Evolutionary conservation across 1,139 yeast species (phyloP).

Genomic region (Suhomyces atakaporum): DNA sequence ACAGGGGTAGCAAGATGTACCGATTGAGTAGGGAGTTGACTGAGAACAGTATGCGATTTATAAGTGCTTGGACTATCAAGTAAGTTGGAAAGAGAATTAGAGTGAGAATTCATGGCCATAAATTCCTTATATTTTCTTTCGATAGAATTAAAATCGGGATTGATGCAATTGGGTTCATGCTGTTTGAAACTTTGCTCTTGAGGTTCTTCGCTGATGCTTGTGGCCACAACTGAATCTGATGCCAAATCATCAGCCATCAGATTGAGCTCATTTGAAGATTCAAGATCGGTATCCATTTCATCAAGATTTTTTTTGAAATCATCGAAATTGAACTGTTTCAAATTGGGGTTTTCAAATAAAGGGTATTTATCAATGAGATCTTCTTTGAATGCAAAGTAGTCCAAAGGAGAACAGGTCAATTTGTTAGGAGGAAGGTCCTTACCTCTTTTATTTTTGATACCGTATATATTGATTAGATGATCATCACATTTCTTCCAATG

Average conservation of each 20-base stretch:
- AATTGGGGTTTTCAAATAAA: slow-evolving; percentile 38
- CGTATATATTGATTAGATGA: slow-evolving; percentile 47
- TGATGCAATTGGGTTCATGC: no score
- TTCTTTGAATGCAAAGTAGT: slow-evolving; percentile 75
- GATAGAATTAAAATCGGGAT: slow-evolving; percentile 16
- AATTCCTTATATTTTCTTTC: slow-evolving; percentile 31
- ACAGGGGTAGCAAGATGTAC: slow-evolving; percentile 87
- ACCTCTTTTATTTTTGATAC: slow-evolving; percentile 37
- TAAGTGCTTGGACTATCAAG: slow-evolving; percentile 62
- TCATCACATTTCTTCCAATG: slow-evolving; percentile 50
- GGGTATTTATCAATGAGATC: slow-evolving; percentile 80
- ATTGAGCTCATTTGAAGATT: neutral
- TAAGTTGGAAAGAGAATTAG: slow-evolving; percentile 56
- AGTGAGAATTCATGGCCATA: slow-evolving; percentile 46
- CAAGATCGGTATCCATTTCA: slow-evolving; percentile 1
- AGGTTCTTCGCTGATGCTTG: neutral
- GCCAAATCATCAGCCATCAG: neutral
- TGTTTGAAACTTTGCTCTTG: neutral
- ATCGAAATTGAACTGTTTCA: slow-evolving; percentile 21
- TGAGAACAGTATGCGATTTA: slow-evolving; percentile 53
- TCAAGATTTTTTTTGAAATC: slow-evolving; percentile 17
- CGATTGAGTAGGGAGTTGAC: slow-evolving; percentile 61
- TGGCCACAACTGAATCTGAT: neutral
- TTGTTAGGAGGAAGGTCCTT: slow-evolving; percentile 22
- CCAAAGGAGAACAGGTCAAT: slow-evolving; percentile 69